phyloP scores from a whole-genome alignment of 768 basidiomycete genomes.

The Mycena leptocephala region DNA sequence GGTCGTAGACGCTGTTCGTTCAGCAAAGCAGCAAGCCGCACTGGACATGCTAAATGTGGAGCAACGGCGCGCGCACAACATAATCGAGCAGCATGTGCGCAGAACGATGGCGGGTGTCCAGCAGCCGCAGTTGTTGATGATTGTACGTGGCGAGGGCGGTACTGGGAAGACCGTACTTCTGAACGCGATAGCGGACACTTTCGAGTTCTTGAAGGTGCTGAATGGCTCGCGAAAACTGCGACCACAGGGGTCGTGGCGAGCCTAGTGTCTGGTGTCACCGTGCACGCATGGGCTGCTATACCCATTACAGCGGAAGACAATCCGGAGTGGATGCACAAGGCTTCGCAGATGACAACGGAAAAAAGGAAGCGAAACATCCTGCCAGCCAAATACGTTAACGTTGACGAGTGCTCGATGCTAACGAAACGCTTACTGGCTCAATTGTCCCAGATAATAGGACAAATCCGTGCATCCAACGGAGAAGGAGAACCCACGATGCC shows the following conservation, averaged over 20 bases:
- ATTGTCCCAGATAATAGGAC: constrained; percentile 29
- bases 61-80: background rate
- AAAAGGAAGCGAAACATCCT: constrained; percentile 36
- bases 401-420: constrained; percentile 62
- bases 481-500: constrained; percentile 19
- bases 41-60: background rate
- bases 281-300: constrained; percentile 50
- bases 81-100: background rate
- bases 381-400: constrained; percentile 45
- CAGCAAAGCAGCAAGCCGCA: background rate
- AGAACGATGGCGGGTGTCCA: background rate
- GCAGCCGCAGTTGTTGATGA: background rate
- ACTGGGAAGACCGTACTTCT: background rate
- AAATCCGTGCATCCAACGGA: constrained; percentile 28
- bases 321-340: background rate
- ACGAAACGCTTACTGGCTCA: constrained; percentile 40
- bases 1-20: too few relatives aligned
- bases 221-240: constrained; percentile 51
- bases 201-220: background rate
- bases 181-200: background rate
- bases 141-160: background rate
- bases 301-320: constrained; percentile 10
- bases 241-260: constrained; percentile 59
- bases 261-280: constrained; percentile 54
- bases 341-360: background rate